Conservation (phyloP, 257 asterid genomes). For the Marsdenia floribunda region DNA sequence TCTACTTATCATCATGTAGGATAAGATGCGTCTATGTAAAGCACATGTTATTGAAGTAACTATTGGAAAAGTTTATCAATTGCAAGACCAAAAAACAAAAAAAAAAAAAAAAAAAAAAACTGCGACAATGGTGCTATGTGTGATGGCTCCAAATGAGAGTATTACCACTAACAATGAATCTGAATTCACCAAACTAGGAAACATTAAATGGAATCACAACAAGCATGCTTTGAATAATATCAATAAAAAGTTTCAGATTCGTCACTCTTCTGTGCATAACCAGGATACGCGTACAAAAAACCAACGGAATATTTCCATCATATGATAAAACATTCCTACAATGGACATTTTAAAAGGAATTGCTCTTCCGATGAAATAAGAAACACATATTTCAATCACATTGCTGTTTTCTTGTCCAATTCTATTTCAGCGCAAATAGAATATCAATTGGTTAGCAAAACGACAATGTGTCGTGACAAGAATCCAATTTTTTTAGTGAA, state of each 20-base stretch:
- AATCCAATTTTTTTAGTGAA: neutral
- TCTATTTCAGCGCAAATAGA: neutral
- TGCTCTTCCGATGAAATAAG: neutral
- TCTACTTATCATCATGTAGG: conserved; percentile 6
- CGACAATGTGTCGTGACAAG: neutral
- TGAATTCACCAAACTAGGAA: neutral
- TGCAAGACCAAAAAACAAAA: neutral
- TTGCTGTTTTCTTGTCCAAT: neutral
- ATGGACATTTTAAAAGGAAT: neutral
- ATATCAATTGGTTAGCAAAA: neutral
- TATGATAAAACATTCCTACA: conserved; percentile 2
- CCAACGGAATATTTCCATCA: neutral
- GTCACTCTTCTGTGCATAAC: neutral
- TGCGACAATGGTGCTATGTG: neutral
- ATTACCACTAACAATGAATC: neutral
- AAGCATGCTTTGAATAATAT: neutral
- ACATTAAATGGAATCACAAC: neutral
- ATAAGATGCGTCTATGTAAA: neutral
- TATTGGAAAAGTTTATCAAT: neutral
- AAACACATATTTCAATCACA: neutral
- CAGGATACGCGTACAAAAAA: neutral
- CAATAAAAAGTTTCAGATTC: neutral
- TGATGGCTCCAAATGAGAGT: neutral
- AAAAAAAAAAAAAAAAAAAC: neutral
- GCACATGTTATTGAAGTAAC: neutral